phyloP scores from a whole-genome alignment of 495 filamentous ascomycete species.

The Cercophora scortea region DNA sequence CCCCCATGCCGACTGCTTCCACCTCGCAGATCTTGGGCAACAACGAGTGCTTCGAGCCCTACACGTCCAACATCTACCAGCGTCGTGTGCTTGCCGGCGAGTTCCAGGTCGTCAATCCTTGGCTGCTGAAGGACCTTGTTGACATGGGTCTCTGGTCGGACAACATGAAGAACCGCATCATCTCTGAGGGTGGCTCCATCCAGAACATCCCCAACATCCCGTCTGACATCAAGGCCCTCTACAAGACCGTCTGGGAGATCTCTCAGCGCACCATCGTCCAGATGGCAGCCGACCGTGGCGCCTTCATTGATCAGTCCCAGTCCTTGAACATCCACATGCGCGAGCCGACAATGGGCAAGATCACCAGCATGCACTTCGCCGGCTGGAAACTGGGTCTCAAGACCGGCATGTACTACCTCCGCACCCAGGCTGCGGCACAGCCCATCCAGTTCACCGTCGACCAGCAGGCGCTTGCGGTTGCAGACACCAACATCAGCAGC shows the following conservation, averaged over 20 bases:
- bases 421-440: constrained; percentile 91
- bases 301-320: constrained; percentile 97
- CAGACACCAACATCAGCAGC: constrained; percentile 73
- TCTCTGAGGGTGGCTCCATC: constrained; percentile 89
- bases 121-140: constrained; percentile 95
- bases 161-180: constrained; percentile 99
- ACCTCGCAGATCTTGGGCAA: constrained; percentile 96
- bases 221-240: constrained; percentile 88
- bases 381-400: constrained; percentile 99
- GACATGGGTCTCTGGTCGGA: constrained; percentile 98
- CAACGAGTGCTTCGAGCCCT: constrained; percentile 99
- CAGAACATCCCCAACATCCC: constrained; percentile 96
- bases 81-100: constrained; percentile 96
- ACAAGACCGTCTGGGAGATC: constrained; percentile 99
- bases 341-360: constrained; percentile 98
- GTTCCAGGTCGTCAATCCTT: constrained; percentile 99
- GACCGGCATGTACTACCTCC: constrained; percentile 99
- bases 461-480: constrained; percentile 87
- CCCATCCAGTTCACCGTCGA: constrained; percentile 99
- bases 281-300: constrained; percentile 97
- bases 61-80: constrained; percentile 99
- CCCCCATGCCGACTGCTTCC: constrained; percentile 95
- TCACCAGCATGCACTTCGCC: constrained; percentile 98
- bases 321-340: constrained; percentile 99
- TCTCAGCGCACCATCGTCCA: constrained; percentile 91